These are phyloP conservation scores for Lecanicillium sp. DNA, from an alignment of 2,329 filamentous ascomycete genomes.

Conservation along the genomic window DNA sequence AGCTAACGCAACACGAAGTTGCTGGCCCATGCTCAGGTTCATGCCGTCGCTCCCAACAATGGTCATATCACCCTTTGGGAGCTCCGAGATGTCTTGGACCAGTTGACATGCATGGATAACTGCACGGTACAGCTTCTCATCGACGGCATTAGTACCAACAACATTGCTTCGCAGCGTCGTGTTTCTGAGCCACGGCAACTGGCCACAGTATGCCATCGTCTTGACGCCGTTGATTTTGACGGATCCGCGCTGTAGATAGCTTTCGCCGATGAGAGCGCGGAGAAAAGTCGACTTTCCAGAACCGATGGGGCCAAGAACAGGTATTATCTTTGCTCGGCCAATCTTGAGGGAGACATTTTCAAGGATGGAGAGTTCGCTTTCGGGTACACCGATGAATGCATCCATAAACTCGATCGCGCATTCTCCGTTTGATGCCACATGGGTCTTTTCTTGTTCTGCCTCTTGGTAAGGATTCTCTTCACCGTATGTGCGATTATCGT, in stretches of 20 bases:
- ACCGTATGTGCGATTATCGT: background rate
- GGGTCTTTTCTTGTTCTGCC: no score
- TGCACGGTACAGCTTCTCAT: background rate
- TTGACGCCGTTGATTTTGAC: background rate
- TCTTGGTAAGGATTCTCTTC: no score
- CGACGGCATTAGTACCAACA: background rate
- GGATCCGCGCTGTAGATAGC: background rate
- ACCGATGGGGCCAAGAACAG: background rate
- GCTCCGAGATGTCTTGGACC: background rate
- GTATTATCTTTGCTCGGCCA: background rate
- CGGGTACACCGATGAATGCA: no score
- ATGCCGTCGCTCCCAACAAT: background rate
- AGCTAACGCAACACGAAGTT: background rate
- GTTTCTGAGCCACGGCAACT: background rate
- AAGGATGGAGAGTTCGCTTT: no score
- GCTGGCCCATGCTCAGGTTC: background rate
- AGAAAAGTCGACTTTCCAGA: background rate
- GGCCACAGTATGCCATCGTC: background rate
- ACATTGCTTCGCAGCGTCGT: background rate
- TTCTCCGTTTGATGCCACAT: no score
- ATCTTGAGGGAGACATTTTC: background rate
- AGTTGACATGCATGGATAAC: background rate
- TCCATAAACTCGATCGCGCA: no score
- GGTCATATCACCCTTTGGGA: background rate
- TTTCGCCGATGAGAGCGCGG: background rate